Base-by-base conservation (phyloP, 306 rosid genomes). In the Fagus sylvatica region DNA sequence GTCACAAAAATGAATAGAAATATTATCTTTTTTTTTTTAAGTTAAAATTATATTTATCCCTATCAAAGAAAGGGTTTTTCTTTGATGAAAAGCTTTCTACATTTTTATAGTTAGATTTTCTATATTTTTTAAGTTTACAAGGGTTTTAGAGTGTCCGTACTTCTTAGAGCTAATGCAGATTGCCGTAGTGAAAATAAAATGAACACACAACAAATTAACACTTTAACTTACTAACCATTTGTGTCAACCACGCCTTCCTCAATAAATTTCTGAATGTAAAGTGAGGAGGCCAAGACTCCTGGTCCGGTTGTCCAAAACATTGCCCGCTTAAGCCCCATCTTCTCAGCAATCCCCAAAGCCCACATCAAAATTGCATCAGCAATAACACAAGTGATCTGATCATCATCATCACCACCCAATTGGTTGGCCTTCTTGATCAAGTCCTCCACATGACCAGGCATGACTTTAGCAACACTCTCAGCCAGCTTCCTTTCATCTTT, bases 261-360 rank as follows among this genome's bases (percentile, higher is more conserved):
- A 64, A 84, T 64, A 2, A 88, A 69, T 73, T 16, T 78, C 3
- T 83, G 88, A 5, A 79, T 41, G 40, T 37, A 73, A 0, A 41
- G 11, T 34, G 0, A 30, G 11, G 76, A 68, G 6, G 57, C 77
- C 39, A 83, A 57, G 1, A 74, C 6, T 51, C 86, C 85, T 64
- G 88, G 89, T 7, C 89, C 78, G 7, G 87, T 80, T 36, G 93
- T 85, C 85, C 84, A 87, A n/a, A 89, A 80, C 15, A 79, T 6
- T 51, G 77, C 87, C n/a, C 74, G 75, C 75, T 51, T 48, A 4
- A 85, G 78, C 36, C 84, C 74, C 67, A 87, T 39, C 57, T 78
- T 75, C 2, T 53, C 70, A 3, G 72, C 89, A 34, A 83, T 79
- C 34, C 83, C 37, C 53, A 85, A 56, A 12, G 86, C 81, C 88